Conservation (phyloP, 345 rosid genomes). For the Rhodomyrtus tomentosa region DNA sequence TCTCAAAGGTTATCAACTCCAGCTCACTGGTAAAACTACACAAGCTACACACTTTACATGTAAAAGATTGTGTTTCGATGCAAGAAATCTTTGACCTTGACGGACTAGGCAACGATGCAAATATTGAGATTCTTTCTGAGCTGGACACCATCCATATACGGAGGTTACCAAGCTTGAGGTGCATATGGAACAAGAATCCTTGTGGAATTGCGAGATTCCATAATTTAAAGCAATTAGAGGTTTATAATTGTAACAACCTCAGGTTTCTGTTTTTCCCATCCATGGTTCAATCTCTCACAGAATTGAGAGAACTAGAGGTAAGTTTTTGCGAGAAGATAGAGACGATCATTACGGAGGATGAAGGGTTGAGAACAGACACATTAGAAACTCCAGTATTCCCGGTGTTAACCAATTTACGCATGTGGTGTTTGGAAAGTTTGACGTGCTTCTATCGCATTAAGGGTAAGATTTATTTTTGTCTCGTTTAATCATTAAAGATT, state of each 20-base stretch:
- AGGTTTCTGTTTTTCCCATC: too few species aligned
- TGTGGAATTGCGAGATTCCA: background rate
- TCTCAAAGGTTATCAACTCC: background rate
- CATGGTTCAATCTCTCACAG: too few species aligned
- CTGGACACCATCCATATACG: fast-evolving
- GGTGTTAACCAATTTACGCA: too few species aligned
- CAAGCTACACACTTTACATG: background rate
- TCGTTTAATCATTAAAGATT: fast-evolving
- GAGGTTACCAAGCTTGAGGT: fast-evolving
- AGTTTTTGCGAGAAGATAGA: too few species aligned
- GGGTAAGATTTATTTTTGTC: background rate
- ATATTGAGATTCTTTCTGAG: fast-evolving
- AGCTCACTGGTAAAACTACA: fast-evolving
- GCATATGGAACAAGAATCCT: background rate
- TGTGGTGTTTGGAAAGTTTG: too few species aligned
- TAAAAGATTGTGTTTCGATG: fast-evolving
- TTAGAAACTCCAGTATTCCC: too few species aligned
- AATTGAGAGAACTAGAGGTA: too few species aligned
- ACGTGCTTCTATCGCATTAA: too few species aligned
- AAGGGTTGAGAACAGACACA: too few species aligned
- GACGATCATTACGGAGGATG: too few species aligned
- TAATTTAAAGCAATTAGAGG: background rate
- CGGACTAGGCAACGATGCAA: background rate
- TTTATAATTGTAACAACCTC: background rate
- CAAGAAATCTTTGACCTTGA: background rate